Percentiles rank a stretch among this genome's conserved stretches.
Evolutionary conservation across 1,139 yeast species (phyloP).

Genomic region (Meyerozyma athensensis): DNA sequence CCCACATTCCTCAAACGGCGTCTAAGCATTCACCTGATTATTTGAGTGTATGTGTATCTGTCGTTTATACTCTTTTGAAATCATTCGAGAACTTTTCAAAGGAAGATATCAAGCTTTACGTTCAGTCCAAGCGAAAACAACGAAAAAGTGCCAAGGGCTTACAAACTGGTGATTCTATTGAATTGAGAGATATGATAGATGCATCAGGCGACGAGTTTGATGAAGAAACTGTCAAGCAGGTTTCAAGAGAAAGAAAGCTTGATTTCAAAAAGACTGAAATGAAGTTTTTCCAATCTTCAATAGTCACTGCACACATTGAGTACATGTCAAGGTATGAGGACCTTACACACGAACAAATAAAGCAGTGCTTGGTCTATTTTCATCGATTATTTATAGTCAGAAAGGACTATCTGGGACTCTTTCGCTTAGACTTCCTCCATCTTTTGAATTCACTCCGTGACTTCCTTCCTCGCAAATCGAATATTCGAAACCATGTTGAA

Average conservation of each 20-base stretch:
- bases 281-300: conserved; percentile 36
- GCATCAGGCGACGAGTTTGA: conserved; percentile 13
- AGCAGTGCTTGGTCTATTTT: conserved; percentile 63
- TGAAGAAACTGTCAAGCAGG: conserved; percentile 34
- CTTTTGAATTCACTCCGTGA: conserved; percentile 28
- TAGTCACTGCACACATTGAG: conserved; percentile 49
- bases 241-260: conserved; percentile 46
- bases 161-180: conserved; percentile 20
- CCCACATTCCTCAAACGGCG: conserved; percentile 62
- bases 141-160: conserved; percentile 19
- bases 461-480: conserved; percentile 28
- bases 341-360: conserved; percentile 55
- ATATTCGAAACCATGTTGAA: conserved; percentile 54
- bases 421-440: conserved; percentile 69
- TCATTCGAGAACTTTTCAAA: conserved; percentile 64
- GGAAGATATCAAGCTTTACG: conserved; percentile 54
- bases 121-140: conserved; percentile 43
- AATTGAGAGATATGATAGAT: conserved; percentile 8
- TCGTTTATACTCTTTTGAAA: conserved; percentile 63
- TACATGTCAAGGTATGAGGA: conserved; percentile 56
- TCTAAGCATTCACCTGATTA: conserved; percentile 61
- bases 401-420: conserved; percentile 58
- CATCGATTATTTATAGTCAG: conserved; percentile 63
- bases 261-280: conserved; percentile 41
- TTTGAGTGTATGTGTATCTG: conserved; percentile 58